These are phyloP conservation scores for Fusarium poae DNA, from an alignment of 2,329 filamentous ascomycete species.

Conservation along the genomic window DNA sequence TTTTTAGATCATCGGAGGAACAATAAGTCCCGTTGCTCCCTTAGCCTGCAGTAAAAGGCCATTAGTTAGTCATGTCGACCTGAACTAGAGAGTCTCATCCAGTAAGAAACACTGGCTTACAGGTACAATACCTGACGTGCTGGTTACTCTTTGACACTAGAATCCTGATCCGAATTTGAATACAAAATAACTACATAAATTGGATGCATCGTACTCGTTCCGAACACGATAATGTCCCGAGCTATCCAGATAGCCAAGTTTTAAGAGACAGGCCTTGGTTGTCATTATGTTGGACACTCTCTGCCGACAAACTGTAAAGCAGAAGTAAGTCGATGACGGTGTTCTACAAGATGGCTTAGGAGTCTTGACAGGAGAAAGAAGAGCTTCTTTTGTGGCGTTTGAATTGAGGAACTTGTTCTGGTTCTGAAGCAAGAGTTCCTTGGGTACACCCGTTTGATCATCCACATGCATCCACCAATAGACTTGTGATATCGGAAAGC, in stretches of 20 bases:
- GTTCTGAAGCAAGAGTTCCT: neutral
- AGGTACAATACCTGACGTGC: neutral
- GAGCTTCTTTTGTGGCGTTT: neutral
- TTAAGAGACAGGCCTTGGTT: neutral
- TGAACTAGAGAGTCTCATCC: neutral
- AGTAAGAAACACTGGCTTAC: neutral
- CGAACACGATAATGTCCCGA: neutral
- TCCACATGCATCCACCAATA: slow-evolving; percentile 37
- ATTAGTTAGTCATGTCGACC: no score
- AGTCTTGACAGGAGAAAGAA: neutral
- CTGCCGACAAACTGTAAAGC: neutral
- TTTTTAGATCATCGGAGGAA: neutral
- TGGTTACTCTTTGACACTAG: neutral
- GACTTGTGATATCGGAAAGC: slow-evolving; percentile 12
- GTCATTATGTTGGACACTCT: neutral
- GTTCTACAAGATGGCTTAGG: no score
- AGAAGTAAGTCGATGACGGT: neutral
- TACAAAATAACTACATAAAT: neutral
- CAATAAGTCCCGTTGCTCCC: neutral
- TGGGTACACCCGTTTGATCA: slow-evolving; percentile 25
- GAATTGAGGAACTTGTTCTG: slow-evolving; percentile 12
- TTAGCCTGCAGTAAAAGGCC: neutral
- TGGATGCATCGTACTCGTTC: neutral
- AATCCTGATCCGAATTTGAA: no score
- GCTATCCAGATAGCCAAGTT: no score